Conservation (phyloP, 331 rosid genomes). For the Malus hybrid region DNA sequence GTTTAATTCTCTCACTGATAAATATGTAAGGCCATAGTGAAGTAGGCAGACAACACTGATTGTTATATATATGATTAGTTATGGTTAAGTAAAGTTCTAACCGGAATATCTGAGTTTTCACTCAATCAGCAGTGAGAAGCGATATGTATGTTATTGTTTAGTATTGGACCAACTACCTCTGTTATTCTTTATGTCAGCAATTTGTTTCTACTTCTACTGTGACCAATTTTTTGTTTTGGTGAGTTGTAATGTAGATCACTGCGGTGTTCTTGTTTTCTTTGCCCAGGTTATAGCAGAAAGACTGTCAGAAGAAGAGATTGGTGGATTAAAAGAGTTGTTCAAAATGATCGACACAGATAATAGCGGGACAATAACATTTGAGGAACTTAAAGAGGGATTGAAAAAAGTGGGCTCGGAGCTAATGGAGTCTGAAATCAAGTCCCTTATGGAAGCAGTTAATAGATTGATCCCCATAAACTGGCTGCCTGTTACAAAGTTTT, state of each 20-base stretch:
- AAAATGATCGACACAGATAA: conserved; percentile 81
- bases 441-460: conserved; percentile 86
- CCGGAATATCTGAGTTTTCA: neutral
- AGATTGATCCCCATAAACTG: conserved; percentile 13
- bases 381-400: conserved; percentile 79
- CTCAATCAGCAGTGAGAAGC: neutral
- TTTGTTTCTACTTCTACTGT: neutral
- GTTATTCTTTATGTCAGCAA: neutral
- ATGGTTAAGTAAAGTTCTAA: neutral
- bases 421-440: conserved; percentile 76
- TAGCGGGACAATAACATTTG: conserved; percentile 80
- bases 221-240: neutral
- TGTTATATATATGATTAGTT: neutral
- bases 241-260: neutral
- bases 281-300: conserved; percentile 83
- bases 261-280: neutral
- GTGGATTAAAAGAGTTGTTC: conserved; percentile 82
- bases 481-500: neutral
- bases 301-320: conserved; percentile 92
- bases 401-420: conserved; percentile 74
- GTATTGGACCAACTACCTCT: neutral
- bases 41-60: neutral
- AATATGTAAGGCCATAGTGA: neutral
- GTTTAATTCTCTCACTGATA: neutral
- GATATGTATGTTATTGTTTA: too few relatives aligned